Evolutionary conservation across 83 land plant species (phyloP).

Genomic region (Diphasiastrum complanatum): DNA sequence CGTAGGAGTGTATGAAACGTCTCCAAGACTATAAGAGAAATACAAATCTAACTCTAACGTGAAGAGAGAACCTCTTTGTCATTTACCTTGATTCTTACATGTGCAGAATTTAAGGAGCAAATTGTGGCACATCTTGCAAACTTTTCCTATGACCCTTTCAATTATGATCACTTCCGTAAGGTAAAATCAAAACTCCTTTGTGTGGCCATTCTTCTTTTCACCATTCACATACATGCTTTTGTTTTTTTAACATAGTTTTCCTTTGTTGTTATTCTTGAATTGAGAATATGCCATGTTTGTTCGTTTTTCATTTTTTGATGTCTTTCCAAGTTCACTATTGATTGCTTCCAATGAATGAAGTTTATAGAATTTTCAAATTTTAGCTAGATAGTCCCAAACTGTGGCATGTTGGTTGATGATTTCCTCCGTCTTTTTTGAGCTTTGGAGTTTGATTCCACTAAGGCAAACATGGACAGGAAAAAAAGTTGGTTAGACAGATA

Average conservation of each 20-base stretch:
- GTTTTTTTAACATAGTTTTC: background rate
- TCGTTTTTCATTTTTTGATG: background rate
- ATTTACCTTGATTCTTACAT: background rate
- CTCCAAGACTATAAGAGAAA: no score
- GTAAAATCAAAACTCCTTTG: slow-evolving; percentile 20
- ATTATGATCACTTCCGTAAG: slow-evolving; percentile 73
- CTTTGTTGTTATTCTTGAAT: slow-evolving; percentile 1
- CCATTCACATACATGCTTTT: background rate
- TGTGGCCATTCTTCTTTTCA: background rate
- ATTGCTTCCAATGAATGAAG: background rate
- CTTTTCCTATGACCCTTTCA: slow-evolving; percentile 96
- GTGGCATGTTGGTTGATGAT: no score
- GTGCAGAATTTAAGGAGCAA: slow-evolving; percentile 72
- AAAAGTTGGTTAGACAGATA: no score
- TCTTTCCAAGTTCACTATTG: slow-evolving; percentile 6
- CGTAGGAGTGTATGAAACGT: no score
- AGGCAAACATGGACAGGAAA: no score
- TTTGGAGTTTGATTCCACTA: no score
- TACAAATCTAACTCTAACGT: no score
- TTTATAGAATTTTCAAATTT: no score
- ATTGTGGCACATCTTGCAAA: slow-evolving; percentile 91
- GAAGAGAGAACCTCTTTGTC: no score
- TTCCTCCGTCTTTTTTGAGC: no score
- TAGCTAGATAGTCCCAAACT: no score
- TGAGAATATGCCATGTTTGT: background rate